Conservation (phyloP, 2,329 filamentous ascomycete species). For the Anisogramma anomala region DNA sequence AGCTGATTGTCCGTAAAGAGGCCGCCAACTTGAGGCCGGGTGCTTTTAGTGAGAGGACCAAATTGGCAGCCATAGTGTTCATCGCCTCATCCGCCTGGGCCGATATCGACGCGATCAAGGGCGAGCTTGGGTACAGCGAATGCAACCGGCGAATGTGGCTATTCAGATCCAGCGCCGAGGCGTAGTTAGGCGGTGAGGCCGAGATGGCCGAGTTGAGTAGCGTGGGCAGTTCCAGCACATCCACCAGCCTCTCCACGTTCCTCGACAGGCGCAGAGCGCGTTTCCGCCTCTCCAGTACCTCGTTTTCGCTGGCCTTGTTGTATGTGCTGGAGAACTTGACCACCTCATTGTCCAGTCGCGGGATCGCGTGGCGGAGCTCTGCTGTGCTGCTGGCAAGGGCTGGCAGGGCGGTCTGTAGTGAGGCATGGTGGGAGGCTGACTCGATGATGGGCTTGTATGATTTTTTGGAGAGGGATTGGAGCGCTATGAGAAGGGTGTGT, state of each 20-base stretch:
- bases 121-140: conserved; percentile 68
- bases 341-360: conserved; percentile 66
- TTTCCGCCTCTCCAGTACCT: conserved; percentile 61
- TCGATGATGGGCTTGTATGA: conserved; percentile 77
- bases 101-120: conserved; percentile 61
- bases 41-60: conserved; percentile 65
- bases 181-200: conserved; percentile 59
- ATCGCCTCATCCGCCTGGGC: conserved; percentile 76
- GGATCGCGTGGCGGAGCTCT: conserved; percentile 60
- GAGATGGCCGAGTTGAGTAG: conserved; percentile 71
- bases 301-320: conserved; percentile 58
- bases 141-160: conserved; percentile 85
- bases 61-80: conserved; percentile 74
- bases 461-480: conserved; percentile 80
- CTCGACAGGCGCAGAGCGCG: conserved; percentile 70
- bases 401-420: conserved; percentile 61
- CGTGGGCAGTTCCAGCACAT: conserved; percentile 81
- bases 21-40: conserved; percentile 78
- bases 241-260: conserved; percentile 80
- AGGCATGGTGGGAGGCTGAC: conserved; percentile 67
- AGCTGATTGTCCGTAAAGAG: conserved; percentile 82
- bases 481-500: conserved; percentile 67
- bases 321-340: conserved; percentile 75
- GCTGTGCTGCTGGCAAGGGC: conserved; percentile 52
- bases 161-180: conserved; percentile 79